Evolutionary conservation across 441 rosid genomes (phyloP).

Genomic region (Pelargonium fulgidum): DNA sequence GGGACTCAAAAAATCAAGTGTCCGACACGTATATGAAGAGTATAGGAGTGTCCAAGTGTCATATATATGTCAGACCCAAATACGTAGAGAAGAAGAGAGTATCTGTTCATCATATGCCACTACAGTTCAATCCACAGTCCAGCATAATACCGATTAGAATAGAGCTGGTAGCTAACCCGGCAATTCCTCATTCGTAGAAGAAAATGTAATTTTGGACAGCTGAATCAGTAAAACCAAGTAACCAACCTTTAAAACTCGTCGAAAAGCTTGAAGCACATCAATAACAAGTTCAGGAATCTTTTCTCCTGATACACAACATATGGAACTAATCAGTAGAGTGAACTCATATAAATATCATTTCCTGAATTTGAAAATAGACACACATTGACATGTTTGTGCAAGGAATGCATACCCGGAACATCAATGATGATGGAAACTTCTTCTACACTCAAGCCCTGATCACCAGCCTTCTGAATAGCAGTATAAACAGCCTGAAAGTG

Average conservation of each 20-base stretch:
- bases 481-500: constrained; percentile 45
- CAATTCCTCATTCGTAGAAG: constrained; percentile 6
- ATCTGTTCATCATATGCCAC: too few species aligned
- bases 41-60: too few species aligned
- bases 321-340: constrained; percentile 20
- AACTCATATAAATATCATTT: constrained; percentile 9
- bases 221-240: constrained; percentile 16
- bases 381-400: constrained; percentile 2
- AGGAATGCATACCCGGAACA: constrained; percentile 33
- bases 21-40: too few species aligned
- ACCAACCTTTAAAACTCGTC: constrained; percentile 72
- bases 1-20: too few species aligned
- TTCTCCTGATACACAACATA: constrained; percentile 44
- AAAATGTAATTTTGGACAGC: constrained; percentile 4
- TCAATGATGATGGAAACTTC: constrained; percentile 47
- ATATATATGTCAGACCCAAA: too few species aligned
- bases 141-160: not conserved
- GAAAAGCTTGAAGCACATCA: constrained; percentile 79
- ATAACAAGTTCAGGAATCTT: constrained; percentile 36
- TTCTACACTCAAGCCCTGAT: constrained; percentile 74
- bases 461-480: constrained; percentile 82
- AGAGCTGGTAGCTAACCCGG: not conserved
- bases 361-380: constrained; percentile 5
- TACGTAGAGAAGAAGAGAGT: too few species aligned
- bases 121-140: not conserved